Percentiles rank a stretch among this genome's conserved stretches.
Conservation (phyloP, 305 asterid species). For the Coffea humblotiana region DNA sequence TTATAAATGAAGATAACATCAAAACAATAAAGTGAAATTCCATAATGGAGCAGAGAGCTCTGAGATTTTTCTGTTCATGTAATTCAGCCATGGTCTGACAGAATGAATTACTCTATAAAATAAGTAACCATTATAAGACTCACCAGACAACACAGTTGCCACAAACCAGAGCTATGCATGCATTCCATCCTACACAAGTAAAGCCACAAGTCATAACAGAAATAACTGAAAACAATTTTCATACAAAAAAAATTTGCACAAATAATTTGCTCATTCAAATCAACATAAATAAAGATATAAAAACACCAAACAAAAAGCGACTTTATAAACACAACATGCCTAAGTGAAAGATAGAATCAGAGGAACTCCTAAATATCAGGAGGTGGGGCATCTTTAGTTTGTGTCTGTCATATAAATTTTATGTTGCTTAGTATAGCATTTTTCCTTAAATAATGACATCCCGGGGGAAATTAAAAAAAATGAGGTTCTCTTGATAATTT, state of each 20-base stretch:
- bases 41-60: neutral
- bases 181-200: constrained; percentile 82
- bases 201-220: constrained; percentile 10
- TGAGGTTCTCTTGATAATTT: neutral
- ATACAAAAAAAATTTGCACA: neutral
- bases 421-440: too few relatives aligned
- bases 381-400: too few relatives aligned
- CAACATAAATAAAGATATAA: neutral
- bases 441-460: neutral
- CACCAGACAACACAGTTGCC: constrained; percentile 97
- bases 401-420: too few relatives aligned
- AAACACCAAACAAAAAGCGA: too few relatives aligned
- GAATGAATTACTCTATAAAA: neutral
- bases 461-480: neutral
- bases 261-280: neutral
- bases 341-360: too few relatives aligned
- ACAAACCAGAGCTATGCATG: constrained; percentile 97
- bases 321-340: too few relatives aligned
- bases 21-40: neutral
- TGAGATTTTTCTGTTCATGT: neutral
- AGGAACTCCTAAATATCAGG: too few relatives aligned
- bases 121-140: constrained; percentile 22
- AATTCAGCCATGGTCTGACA: neutral
- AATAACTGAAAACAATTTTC: constrained; percentile 5
- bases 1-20: neutral